A percentile compares a stretch with the other conserved stretches of the same genome.
Conservation (phyloP, 148 eudicot species). For the Cornus florida region DNA sequence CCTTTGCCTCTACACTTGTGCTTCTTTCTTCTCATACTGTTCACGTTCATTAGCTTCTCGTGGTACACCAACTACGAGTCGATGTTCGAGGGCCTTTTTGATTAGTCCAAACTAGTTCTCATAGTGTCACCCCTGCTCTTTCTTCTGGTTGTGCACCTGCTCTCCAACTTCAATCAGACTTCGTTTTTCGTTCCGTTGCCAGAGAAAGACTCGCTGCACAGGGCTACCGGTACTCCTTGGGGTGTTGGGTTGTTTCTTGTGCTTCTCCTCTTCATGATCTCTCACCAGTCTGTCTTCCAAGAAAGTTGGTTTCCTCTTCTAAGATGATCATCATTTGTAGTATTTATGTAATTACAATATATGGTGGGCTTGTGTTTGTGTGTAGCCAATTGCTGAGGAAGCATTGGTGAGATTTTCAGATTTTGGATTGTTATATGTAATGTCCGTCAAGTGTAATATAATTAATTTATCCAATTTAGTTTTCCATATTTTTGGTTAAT, state of each 20-base stretch:
- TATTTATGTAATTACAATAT: neutral
- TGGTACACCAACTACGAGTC: no score
- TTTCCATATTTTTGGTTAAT: no score
- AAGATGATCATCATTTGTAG: constrained; percentile 1
- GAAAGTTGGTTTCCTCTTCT: constrained; percentile 59
- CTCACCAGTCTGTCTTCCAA: constrained; percentile 50
- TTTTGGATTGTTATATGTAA: no score
- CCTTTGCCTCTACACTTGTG: no score
- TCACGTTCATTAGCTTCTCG: no score
- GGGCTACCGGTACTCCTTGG: constrained; percentile 63
- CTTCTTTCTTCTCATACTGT: no score
- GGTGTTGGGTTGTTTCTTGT: constrained; percentile 58
- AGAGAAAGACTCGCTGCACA: constrained; percentile 42
- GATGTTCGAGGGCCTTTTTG: no score
- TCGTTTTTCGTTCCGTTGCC: constrained; percentile 38
- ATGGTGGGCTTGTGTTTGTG: neutral
- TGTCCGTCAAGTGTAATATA: neutral
- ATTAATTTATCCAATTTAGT: no score
- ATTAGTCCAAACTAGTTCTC: constrained; percentile 29
- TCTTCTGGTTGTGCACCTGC: constrained; percentile 38
- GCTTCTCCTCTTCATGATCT: constrained; percentile 59
- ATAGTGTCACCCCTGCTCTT: constrained; percentile 50
- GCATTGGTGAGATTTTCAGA: no score
- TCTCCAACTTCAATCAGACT: constrained; percentile 28
- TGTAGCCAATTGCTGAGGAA: no score